Conservation (phyloP, 2,329 filamentous ascomycete genomes). For the Sarocladium strictum region DNA sequence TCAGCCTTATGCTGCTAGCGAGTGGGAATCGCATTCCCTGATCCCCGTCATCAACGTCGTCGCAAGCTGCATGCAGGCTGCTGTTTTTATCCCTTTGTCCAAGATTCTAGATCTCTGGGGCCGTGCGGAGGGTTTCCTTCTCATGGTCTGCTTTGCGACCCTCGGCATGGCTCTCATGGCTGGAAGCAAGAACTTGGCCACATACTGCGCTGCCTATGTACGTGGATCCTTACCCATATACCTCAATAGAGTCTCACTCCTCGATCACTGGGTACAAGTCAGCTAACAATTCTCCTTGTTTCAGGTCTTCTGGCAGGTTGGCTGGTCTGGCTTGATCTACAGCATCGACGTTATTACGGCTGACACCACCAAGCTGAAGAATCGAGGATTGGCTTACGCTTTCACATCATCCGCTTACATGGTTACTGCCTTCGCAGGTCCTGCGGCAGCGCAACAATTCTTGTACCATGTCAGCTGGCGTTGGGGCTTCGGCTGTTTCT, state of each 20-base stretch:
- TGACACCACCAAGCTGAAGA: slow-evolving; percentile 39
- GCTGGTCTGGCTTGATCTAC: slow-evolving; percentile 48
- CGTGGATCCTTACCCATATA: not conserved
- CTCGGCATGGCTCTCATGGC: slow-evolving; percentile 49
- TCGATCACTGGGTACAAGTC: too few relatives aligned
- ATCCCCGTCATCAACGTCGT: slow-evolving; percentile 39
- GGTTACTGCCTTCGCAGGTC: slow-evolving; percentile 27
- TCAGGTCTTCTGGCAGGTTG: slow-evolving; percentile 53
- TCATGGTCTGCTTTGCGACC: slow-evolving; percentile 27
- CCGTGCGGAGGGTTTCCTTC: slow-evolving; percentile 26
- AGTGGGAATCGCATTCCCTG: slow-evolving; percentile 29
- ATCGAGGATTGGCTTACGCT: slow-evolving; percentile 23
- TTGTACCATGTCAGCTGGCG: slow-evolving; percentile 18
- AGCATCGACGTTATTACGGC: slow-evolving; percentile 56
- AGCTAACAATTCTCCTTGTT: not conserved
- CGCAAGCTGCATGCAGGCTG: slow-evolving; percentile 24
- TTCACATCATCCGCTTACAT: slow-evolving; percentile 28
- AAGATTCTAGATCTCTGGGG: slow-evolving; percentile 32
- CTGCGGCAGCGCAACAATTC: slow-evolving; percentile 17
- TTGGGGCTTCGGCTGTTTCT: slow-evolving; percentile 46
- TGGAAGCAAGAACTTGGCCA: slow-evolving; percentile 40
- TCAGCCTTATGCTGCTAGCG: slow-evolving; percentile 26
- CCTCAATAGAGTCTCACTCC: too few relatives aligned
- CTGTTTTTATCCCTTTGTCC: slow-evolving; percentile 22
- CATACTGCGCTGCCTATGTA: slow-evolving; percentile 23